These are phyloP conservation scores for Schizosaccharomyces osmophilus DNA, from an alignment of 805 yeast species.

Conservation along the genomic window DNA sequence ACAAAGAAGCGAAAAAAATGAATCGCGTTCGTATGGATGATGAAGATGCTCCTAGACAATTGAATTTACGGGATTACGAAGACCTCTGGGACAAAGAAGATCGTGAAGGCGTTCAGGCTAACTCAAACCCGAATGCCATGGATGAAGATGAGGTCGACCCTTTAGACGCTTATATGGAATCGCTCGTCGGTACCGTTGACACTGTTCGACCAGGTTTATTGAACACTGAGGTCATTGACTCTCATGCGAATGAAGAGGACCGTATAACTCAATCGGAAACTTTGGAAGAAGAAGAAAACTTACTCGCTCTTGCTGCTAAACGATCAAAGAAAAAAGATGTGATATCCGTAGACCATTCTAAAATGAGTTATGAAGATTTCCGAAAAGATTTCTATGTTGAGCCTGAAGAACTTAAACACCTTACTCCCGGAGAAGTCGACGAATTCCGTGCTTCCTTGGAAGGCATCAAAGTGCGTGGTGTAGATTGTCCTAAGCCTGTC, in stretches of 20 bases:
- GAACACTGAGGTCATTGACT: conserved; percentile 4
- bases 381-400: conserved; percentile 38
- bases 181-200: conserved; percentile 5
- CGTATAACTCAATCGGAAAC: conserved; percentile 13
- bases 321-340: conserved; percentile 26
- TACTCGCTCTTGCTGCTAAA: conserved; percentile 13
- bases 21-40: background rate
- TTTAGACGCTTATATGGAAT: conserved; percentile 23
- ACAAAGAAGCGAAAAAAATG: background rate
- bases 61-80: conserved; percentile 16
- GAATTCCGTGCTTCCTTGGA: conserved; percentile 29
- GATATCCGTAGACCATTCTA: conserved; percentile 23
- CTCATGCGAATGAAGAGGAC: conserved; percentile 10
- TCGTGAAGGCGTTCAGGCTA: conserved; percentile 10
- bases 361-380: conserved; percentile 27
- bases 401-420: conserved; percentile 24
- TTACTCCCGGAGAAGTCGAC: conserved; percentile 32
- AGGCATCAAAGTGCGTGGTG: conserved; percentile 44
- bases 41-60: conserved; percentile 10
- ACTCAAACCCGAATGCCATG: conserved; percentile 8
- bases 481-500: conserved; percentile 36
- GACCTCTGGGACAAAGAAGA: conserved; percentile 14
- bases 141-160: conserved; percentile 19
- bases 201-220: conserved; percentile 1
- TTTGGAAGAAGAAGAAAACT: conserved; percentile 12